Evolutionary conservation across 345 rosid species (phyloP).

Genomic region (Kandelia obovata): DNA sequence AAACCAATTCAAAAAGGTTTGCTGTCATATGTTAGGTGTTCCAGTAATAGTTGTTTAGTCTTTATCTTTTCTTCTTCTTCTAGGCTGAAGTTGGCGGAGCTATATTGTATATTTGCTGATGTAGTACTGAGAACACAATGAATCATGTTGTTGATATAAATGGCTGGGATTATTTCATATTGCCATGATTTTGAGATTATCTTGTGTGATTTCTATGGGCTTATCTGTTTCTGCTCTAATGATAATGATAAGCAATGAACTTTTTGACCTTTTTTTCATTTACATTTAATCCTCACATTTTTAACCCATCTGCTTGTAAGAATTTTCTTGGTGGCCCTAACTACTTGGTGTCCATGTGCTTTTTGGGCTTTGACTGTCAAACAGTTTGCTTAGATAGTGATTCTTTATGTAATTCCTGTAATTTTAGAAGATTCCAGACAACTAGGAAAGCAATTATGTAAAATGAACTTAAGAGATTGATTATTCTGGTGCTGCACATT

Average conservation of each 20-base stretch:
- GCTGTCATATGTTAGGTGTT: conserved; percentile 21
- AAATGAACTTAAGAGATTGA: not conserved
- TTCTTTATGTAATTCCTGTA: no score
- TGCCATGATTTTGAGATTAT: not conserved
- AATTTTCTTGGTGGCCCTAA: no score
- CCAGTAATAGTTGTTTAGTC: not conserved
- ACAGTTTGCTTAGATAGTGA: no score
- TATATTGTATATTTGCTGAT: no score
- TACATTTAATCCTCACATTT: not conserved
- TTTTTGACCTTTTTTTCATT: not conserved
- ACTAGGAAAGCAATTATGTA: not conserved
- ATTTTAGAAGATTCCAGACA: no score
- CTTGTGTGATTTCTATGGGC: conserved; percentile 5
- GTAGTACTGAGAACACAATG: no score
- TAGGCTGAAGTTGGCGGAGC: not conserved
- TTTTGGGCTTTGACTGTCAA: no score
- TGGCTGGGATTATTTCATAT: no score
- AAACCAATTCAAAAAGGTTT: conserved; percentile 87
- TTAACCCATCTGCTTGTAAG: no score
- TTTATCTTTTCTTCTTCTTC: not conserved
- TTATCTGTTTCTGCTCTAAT: not conserved
- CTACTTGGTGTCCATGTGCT: no score
- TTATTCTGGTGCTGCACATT: not conserved
- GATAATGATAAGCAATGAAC: not conserved
- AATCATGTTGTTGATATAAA: no score